phyloP scores from a whole-genome alignment of 2,329 filamentous ascomycete genomes.

The Arthrobotrys megalospora region DNA sequence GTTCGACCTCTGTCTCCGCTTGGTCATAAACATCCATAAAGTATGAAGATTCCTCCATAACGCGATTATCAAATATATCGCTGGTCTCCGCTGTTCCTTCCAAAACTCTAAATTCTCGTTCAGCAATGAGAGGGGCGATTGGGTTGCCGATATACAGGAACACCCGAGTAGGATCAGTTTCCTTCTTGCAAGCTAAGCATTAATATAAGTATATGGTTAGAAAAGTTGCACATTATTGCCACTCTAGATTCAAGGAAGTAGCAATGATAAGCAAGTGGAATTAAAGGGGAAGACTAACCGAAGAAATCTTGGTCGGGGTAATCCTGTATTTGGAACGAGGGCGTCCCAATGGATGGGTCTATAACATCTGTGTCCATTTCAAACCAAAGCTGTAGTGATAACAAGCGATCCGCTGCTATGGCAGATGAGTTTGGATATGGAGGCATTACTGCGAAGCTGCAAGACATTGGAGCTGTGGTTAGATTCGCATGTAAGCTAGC shows the following conservation, averaged over 20 bases:
- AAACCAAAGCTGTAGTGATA: conserved; percentile 44
- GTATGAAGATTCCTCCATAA: conserved; percentile 38
- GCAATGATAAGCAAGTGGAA: too few relatives aligned
- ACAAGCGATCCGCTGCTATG: conserved; percentile 1
- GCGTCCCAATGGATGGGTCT: background rate
- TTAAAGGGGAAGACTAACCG: conserved; percentile 23
- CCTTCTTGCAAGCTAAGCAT: conserved; percentile 38
- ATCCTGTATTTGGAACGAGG: conserved; percentile 20
- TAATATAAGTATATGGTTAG: background rate
- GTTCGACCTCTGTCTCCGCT: conserved; percentile 29
- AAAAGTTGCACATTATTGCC: background rate
- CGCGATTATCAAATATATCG: conserved; percentile 36
- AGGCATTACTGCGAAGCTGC: conserved; percentile 39
- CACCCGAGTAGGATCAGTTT: conserved; percentile 10
- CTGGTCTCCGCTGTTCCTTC: conserved; percentile 23
- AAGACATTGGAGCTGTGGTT: background rate
- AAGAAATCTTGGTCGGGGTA: conserved; percentile 50
- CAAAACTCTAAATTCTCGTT: conserved; percentile 29
- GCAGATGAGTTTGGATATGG: conserved; percentile 21
- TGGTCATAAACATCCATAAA: conserved; percentile 25
- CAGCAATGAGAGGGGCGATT: conserved; percentile 26
- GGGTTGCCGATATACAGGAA: conserved; percentile 49
- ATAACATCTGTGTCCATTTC: conserved; percentile 30
- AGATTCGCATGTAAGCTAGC: too few relatives aligned
- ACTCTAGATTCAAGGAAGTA: too few relatives aligned